Evolutionary conservation across 345 rosid genomes (phyloP).

Genomic region (Dipteronia sinensis): DNA sequence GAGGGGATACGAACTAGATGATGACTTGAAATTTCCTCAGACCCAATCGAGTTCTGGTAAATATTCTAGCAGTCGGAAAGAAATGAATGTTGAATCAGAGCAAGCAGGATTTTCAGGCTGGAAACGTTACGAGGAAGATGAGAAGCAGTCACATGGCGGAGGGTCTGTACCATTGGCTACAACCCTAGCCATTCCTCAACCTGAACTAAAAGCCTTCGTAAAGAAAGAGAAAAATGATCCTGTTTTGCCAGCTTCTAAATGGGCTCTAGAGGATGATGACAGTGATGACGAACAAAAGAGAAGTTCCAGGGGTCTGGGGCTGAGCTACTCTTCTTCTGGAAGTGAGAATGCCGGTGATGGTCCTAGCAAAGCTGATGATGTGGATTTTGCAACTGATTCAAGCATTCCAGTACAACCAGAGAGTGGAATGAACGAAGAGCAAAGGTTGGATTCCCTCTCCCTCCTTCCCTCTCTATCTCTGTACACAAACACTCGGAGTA

Average conservation of each 20-base stretch:
- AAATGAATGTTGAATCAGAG: conserved; percentile 51
- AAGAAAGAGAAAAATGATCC: conserved; percentile 79
- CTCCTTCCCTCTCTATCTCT: not conserved
- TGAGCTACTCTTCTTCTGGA: conserved; percentile 89
- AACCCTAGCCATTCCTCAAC: conserved; percentile 58
- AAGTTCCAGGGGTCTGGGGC: conserved; percentile 51
- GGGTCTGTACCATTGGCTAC: conserved; percentile 45
- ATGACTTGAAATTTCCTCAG: conserved; percentile 63
- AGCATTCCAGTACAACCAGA: conserved; percentile 54
- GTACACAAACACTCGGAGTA: not conserved
- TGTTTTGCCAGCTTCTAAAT: conserved; percentile 85
- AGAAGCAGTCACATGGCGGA: conserved; percentile 37
- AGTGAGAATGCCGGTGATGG: conserved; percentile 78
- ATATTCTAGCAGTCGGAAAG: conserved; percentile 52
- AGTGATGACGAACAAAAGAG: conserved; percentile 81
- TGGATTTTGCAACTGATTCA: conserved; percentile 53
- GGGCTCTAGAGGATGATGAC: conserved; percentile 96
- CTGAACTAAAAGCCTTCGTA: conserved; percentile 62
- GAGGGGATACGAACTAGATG: conserved; percentile 78
- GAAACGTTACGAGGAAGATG: conserved; percentile 50
- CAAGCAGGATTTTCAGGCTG: conserved; percentile 46
- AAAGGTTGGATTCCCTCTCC: conserved; percentile 52
- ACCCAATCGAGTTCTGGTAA: conserved; percentile 55
- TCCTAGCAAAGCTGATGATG: conserved; percentile 58
- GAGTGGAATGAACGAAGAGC: conserved; percentile 80